Evolutionary conservation across 208 protist species (phyloP).

Genomic region (Entamoeba moshkovskii): DNA sequence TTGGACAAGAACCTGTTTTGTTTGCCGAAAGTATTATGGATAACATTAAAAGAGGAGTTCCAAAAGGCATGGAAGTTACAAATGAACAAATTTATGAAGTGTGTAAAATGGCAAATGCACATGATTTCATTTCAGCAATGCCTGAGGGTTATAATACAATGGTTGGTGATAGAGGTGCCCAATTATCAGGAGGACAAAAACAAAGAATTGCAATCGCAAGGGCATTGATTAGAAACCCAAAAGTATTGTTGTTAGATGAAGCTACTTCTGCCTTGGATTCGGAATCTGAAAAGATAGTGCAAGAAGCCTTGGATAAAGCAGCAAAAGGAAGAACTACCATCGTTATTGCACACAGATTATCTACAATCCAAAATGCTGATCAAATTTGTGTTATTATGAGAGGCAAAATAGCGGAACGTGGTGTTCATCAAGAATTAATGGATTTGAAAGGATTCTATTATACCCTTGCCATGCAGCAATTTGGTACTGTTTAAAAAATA

Average conservation of each 20-base stretch:
- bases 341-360: constrained; percentile 73
- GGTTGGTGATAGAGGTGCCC: constrained; percentile 10
- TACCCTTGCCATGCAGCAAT: neutral
- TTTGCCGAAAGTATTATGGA: constrained; percentile 79
- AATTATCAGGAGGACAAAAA: constrained; percentile 69
- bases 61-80: neutral
- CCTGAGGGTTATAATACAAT: neutral
- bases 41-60: constrained; percentile 58
- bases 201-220: constrained; percentile 75
- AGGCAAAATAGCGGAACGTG: constrained; percentile 60
- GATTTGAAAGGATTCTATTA: neutral
- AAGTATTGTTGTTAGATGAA: constrained; percentile 72
- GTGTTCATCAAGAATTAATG: constrained; percentile 59
- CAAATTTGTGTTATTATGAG: constrained; percentile 73
- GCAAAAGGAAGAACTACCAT: constrained; percentile 64
- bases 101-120: neutral
- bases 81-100: neutral
- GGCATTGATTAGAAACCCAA: constrained; percentile 58
- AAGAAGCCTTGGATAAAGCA: constrained; percentile 59
- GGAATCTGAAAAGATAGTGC: constrained; percentile 63
- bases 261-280: constrained; percentile 67
- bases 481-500: neutral
- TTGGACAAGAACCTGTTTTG: constrained; percentile 80
- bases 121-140: neutral
- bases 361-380: constrained; percentile 65